phyloP scores from a whole-genome alignment of 1,284 basidiomycete genomes.

The Ustilago tritici region DNA sequence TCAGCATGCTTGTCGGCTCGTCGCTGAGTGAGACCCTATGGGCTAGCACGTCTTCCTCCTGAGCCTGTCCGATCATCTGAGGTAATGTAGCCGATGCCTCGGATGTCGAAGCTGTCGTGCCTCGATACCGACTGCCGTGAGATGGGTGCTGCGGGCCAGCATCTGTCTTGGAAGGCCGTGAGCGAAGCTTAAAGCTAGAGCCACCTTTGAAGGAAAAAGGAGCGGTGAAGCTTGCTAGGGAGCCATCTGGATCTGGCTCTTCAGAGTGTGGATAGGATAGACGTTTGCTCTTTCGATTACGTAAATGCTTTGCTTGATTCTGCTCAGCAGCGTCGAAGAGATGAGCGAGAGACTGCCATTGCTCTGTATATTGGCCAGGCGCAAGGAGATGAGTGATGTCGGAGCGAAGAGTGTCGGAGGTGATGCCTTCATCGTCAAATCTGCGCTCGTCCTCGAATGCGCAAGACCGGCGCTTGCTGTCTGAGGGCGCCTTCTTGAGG shows the following conservation, averaged over 20 bases:
- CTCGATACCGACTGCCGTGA: background rate
- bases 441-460: slow-evolving; percentile 38
- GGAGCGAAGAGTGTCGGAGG: slow-evolving; percentile 44
- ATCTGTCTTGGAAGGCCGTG: slow-evolving; percentile 20
- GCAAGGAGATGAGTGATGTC: slow-evolving; percentile 37
- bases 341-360: slow-evolving; percentile 61
- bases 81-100: slow-evolving; percentile 1
- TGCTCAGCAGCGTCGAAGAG: slow-evolving; percentile 44
- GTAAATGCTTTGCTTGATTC: slow-evolving; percentile 3
- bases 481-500: slow-evolving; percentile 15
- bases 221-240: slow-evolving; percentile 30
- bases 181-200: slow-evolving; percentile 42
- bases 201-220: slow-evolving; percentile 33
- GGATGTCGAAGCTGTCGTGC: background rate
- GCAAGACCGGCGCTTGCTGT: slow-evolving; percentile 29
- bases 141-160: background rate
- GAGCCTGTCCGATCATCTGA: background rate
- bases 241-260: slow-evolving; percentile 33
- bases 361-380: slow-evolving; percentile 50
- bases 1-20: slow-evolving; percentile 53
- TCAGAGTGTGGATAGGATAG: slow-evolving; percentile 15
- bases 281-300: slow-evolving; percentile 31
- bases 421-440: slow-evolving; percentile 59
- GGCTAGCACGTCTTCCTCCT: slow-evolving; percentile 10
- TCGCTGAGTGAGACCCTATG: slow-evolving; percentile 38